phyloP scores from a whole-genome alignment of 2,329 filamentous ascomycete species.

The Epichloe coenophiala region DNA sequence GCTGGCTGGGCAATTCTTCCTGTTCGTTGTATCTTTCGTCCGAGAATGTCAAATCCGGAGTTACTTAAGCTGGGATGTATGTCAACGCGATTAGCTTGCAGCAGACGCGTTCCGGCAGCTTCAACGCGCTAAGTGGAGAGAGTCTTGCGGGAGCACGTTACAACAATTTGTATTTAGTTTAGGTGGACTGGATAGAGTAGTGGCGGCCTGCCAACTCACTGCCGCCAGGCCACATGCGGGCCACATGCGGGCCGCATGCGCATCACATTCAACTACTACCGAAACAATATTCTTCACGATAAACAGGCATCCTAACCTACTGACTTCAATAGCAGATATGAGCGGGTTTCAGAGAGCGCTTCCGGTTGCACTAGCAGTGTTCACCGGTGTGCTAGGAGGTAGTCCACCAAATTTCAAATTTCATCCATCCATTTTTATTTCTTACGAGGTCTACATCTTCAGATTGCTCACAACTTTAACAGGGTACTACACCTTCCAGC shows the following conservation, averaged over 20 bases:
- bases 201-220: not conserved
- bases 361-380: conserved; percentile 22
- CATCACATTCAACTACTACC: not conserved
- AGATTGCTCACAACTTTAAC: not conserved
- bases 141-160: not conserved
- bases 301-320: too few species aligned
- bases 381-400: conserved; percentile 25
- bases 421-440: not conserved
- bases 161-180: too few species aligned
- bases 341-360: conserved; percentile 20
- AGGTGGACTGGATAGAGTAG: not conserved
- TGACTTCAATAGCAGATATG: conserved; percentile 10
- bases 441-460: not conserved
- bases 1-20: not conserved
- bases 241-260: not conserved
- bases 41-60: not conserved
- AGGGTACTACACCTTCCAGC: conserved; percentile 26
- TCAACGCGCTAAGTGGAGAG: conserved; percentile 3
- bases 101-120: conserved; percentile 15
- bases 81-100: conserved; percentile 11
- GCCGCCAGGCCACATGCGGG: not conserved
- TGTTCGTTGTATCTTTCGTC: not conserved
- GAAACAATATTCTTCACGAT: too few species aligned
- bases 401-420: not conserved
- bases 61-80: not conserved